Evolutionary conservation across 495 filamentous ascomycete species (phyloP), one percentile per base, ranked within the genome.

Genomic region (Lophiostoma macrostomum): DNA sequence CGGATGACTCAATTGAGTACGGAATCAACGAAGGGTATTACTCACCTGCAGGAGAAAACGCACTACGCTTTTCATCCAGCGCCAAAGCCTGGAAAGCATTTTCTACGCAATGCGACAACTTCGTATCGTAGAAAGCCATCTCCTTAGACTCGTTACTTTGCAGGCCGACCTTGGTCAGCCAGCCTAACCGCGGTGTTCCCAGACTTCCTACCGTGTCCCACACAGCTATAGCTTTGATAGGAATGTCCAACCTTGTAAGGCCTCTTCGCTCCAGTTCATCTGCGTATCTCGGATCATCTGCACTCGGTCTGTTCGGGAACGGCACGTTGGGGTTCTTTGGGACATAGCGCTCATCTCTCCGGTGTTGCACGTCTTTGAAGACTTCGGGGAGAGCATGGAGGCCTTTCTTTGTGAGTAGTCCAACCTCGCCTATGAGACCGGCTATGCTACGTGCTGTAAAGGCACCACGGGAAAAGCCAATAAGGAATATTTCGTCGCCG

Each of bases 31-130:
- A n/a, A n/a, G n/a, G n/a, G n/a, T n/a, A n/a, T n/a, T n/a, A n/a
- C n/a, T n/a, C n/a, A n/a, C n/a, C n/a, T 4, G 83, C 77, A 10
- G 85, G 85, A 4, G 77, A 72, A 52, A 87, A 89, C 1, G 81
- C 75, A 5, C 70, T 66, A 10, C 85, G 79, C 31, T 76, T 71
- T 66, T 89, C 85, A 54, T 89, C 84, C 1, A 89, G 70, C 0
- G 84, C 84, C n/a, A 89, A 72, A 2, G 85, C 85, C 55, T 89
- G 85, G 56, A 88, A 87, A 7, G 81, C 85, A 59, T 86, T 76
- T 49, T 85, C 78, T 11, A 87, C 77, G 42, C 69, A 69, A 49
- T 77, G 71, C 4, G 74, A 74, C 0, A 86, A 65, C 16, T 68
- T 69, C 12, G 81, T 84, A 61, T 87, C 77, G 66, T 80, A 78